Evolutionary conservation across 805 yeast genomes (phyloP), one percentile per base, ranked within the genome.

Genomic region (Candida oleophila): DNA sequence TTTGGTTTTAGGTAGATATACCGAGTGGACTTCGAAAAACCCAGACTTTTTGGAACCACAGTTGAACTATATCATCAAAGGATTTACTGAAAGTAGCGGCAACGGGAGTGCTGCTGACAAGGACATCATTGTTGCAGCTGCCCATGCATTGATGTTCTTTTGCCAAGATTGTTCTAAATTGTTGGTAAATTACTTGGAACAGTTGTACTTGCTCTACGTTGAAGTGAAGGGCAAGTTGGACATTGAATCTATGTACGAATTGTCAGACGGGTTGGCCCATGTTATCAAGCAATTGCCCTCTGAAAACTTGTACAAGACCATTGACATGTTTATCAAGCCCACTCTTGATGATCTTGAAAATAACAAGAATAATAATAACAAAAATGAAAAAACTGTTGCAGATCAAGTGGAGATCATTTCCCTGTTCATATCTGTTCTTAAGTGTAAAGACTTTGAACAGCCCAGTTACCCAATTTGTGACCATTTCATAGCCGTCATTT

Each of bases 11-110:
- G 98, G 99, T n/a, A 77, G 99, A 56, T 94, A 94, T 64, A 88
- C 98, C 1, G 89, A 87, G 67, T 94, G 99, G 97, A 89, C 98
- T 0, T 73, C 90, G 3, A 77, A 81, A 54, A 95, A 94, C 65
- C 90, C 96, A 3, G 85, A 87, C 50, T 85, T 75, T 55, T 72
- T 95, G 49, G 94, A 88, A 64, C 77, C 82, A 41, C 96, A 91
- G 64, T 74, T 94, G 47, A 83, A 85, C 51, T 94, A 90, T 62
- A 89, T 95, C 52, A 85, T 85, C 47, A 76, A 74, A 49, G 96
- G 97, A 0, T 86, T 89, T 56, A 25, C 30, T 5, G 30, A 25
- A 25, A 25, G 11, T 11, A 25, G 30, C 11, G 30, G 30, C 30
- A 64, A 61, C 38, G 48, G 46, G 35, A 36, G 44, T 4, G 55